Evolutionary conservation across 2,329 filamentous ascomycete species (phyloP), one percentile per base, ranked within the genome.

Genomic region (Madurella mycetomatis): DNA sequence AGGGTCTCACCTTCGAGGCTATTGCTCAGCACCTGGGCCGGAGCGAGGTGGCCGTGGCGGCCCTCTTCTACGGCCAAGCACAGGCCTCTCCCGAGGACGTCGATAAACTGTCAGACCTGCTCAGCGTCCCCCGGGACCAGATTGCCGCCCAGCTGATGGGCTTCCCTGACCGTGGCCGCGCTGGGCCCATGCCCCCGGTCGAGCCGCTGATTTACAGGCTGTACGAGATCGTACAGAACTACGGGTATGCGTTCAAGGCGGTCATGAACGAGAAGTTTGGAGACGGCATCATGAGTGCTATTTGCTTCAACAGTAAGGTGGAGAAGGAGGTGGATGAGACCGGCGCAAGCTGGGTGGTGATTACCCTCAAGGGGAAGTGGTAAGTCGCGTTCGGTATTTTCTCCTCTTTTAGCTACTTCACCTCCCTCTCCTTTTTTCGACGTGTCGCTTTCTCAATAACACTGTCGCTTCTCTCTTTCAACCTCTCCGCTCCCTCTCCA

Each of bases 261-360:
- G 82, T 97, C 4, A 70, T 96, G 71, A 96, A 97, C 64, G 92
- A 97, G 80, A 96, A 96, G 78, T 91, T 90, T 67, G 88, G 88
- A 0, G 88, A 92, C 68, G 92, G 92, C 1, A 97, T 97, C 67
- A 96, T 97, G 92, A 95, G 90, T 68, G 92, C 92, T 1, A 96
- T 96, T 67, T 84, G 85, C 15, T 96, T 96, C 71, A 88, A 84
- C 49, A 95, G 90, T 0, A 90, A 90, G 67, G 88, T 97, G 2
- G 90, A 96, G 70, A 95, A 95, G 81, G 92, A 97, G 80, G 85
- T 86, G 1, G 92, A 96, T 69, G 84, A 87, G 57, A 82, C 88
- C 65, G 92, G 91, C 4, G 80, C 82, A 50, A 78, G 86, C 7
- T 96, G 90, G 90, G 90, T 87, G 4, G 84, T 91, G 63, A 95